Evolutionary conservation across 495 filamentous ascomycete genomes (phyloP).

Genomic region (Neohortaea acidophila): DNA sequence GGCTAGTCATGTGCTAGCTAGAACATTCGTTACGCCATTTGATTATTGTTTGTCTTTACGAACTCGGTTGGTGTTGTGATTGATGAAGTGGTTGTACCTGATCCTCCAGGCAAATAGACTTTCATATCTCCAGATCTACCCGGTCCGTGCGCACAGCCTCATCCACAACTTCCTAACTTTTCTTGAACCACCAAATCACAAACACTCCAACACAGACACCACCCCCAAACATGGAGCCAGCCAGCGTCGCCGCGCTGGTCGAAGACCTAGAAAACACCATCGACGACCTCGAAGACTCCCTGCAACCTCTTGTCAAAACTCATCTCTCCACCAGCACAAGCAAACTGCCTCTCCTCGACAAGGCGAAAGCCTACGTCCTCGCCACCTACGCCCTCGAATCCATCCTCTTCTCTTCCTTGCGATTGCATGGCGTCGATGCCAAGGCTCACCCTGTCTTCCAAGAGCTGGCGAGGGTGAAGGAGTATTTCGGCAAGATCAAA

Average conservation of each 20-base stretch:
- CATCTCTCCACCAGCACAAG: slow-evolving; percentile 50
- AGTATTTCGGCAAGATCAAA: slow-evolving; percentile 92
- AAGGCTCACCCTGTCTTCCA: slow-evolving; percentile 70
- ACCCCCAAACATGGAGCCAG: slow-evolving; percentile 17
- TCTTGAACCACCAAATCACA: no score
- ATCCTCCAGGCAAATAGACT: no score
- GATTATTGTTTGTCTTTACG: no score
- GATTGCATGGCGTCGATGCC: slow-evolving; percentile 62
- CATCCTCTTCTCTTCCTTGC: slow-evolving; percentile 63
- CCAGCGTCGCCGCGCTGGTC: slow-evolving; percentile 28
- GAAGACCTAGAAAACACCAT: slow-evolving; percentile 60
- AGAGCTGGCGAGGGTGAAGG: slow-evolving; percentile 70
- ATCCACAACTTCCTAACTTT: no score
- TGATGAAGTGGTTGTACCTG: no score
- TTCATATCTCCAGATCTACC: no score
- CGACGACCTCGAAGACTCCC: slow-evolving; percentile 56
- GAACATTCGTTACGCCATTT: no score
- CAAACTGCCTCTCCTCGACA: slow-evolving; percentile 80
- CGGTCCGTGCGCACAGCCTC: no score
- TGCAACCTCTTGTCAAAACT: slow-evolving; percentile 49
- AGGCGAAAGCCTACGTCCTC: slow-evolving; percentile 77
- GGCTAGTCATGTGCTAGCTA: no score
- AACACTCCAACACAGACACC: no score
- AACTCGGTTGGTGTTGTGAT: no score
- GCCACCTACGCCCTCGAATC: slow-evolving; percentile 79